These are phyloP conservation scores for Saitoella complicata DNA, from an alignment of 805 yeast species.

Conservation along the genomic window DNA sequence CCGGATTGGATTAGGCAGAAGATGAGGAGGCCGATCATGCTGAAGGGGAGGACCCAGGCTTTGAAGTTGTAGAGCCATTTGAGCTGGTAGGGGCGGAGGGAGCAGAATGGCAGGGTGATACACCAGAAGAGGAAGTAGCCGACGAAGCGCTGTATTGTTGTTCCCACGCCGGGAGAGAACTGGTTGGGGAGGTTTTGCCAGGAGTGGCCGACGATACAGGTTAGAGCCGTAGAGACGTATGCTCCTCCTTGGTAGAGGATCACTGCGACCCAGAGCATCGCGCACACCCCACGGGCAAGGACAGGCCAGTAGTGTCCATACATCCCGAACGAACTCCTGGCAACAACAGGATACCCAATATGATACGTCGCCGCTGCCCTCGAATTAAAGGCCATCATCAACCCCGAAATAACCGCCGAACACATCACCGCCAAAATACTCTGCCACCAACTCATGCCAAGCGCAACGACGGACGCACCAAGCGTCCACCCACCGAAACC, in stretches of 20 bases:
- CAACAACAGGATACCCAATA: slow-evolving; percentile 31
- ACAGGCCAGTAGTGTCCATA: slow-evolving; percentile 61
- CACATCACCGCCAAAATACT: too few relatives aligned
- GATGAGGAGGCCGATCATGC: slow-evolving; percentile 36
- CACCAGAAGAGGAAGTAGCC: slow-evolving; percentile 74
- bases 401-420: too few relatives aligned
- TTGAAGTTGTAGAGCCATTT: slow-evolving; percentile 74
- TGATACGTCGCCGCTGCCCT: too few relatives aligned
- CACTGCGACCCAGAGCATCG: slow-evolving; percentile 76
- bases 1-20: not conserved
- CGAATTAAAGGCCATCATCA: too few relatives aligned
- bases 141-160: slow-evolving; percentile 38
- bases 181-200: slow-evolving; percentile 26
- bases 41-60: slow-evolving; percentile 62
- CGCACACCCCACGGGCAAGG: slow-evolving; percentile 74
- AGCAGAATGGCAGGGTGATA: slow-evolving; percentile 60
- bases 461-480: too few relatives aligned
- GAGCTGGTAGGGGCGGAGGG: slow-evolving; percentile 70
- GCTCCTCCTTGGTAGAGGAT: slow-evolving; percentile 77
- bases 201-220: slow-evolving; percentile 44
- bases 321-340: slow-evolving; percentile 78
- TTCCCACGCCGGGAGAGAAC: slow-evolving; percentile 9
- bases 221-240: slow-evolving; percentile 61
- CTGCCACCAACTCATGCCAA: too few relatives aligned
- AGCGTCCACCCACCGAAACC: too few relatives aligned